Evolutionary conservation across 129 eudicot species (phyloP), one percentile per base, ranked within the genome.

Genomic region (Tagetes patula): DNA sequence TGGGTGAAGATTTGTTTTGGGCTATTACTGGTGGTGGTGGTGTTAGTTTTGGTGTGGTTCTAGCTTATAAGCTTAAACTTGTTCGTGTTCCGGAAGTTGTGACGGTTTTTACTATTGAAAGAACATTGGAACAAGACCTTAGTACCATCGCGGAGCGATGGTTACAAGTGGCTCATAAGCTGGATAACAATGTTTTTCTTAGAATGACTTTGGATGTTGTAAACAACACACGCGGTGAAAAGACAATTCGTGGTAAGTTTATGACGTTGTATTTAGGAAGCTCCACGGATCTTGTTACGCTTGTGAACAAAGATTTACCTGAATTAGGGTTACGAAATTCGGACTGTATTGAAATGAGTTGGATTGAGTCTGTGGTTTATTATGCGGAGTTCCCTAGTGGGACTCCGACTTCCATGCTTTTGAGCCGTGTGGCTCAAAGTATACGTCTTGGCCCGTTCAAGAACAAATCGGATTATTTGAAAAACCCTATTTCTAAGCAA

Each of bases 401-500:
- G 6, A 20, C 60, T 61, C 45, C 67, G 14, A 61, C 45, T 3
- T 34, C 2, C 3, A 14, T 11, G 67, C 67, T 61, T 61, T 36
- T 61, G 11, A 61, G 45, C 14, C 67, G 67, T 61, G 36, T 3
- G 10, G 43, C 45, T 61, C 13, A 61, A 36, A 36, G 48, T 43
- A 20, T 20, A 20, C 10, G 42, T 5, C 45, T 61, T 2, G 27
- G 6, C 10, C 43, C 42, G 7, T 8, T 61, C 67, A 61, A 61
- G 67, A 61, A 10, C 42, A 61, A 61, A 61, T 61, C 67, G 10
- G 67, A 61, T 61, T 61, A 61, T 43, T 61, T 61, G 10, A 36
- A 61, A 61, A 61, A 3, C 7, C 67, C 67, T 61, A 53, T 53
- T 53, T 53, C 60, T 14, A 20, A 52, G 14, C 59, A 52, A 14